These are phyloP conservation scores for Candolleomyces eurysporus DNA, from an alignment of 768 basidiomycete genomes.

Conservation along the genomic window DNA sequence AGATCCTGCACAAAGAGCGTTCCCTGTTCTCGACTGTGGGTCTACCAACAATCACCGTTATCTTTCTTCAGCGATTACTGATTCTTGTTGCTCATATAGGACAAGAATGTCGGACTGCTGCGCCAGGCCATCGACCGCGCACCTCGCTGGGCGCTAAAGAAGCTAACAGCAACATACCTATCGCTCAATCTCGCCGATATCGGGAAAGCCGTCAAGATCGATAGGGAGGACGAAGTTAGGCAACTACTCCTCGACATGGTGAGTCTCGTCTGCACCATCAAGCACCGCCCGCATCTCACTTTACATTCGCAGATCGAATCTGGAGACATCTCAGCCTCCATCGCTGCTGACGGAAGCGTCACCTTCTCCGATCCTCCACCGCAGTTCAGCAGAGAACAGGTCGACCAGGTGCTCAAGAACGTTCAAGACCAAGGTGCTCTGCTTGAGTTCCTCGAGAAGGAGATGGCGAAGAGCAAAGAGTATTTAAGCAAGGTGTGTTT, in stretches of 20 bases:
- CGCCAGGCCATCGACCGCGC: constrained; percentile 64
- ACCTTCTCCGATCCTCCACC: constrained; percentile 67
- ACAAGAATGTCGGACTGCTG: constrained; percentile 72
- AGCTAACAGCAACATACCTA: constrained; percentile 79
- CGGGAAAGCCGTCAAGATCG: constrained; percentile 50
- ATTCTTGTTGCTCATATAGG: constrained; percentile 35
- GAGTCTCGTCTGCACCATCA: neutral
- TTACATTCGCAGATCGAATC: constrained; percentile 55
- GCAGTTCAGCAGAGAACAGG: constrained; percentile 55
- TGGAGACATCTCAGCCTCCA: constrained; percentile 64
- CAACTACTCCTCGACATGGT: constrained; percentile 75
- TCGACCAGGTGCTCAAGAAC: constrained; percentile 55
- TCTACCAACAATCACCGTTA: neutral
- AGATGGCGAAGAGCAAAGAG: constrained; percentile 64
- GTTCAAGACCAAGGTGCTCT: constrained; percentile 53
- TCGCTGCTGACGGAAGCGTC: constrained; percentile 69
- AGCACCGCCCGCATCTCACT: neutral
- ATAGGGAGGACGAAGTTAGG: constrained; percentile 53
- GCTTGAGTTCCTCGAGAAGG: constrained; percentile 50
- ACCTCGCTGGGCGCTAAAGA: constrained; percentile 76
- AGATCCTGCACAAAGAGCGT: constrained; percentile 54
- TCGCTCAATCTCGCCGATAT: constrained; percentile 76
- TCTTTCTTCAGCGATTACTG: neutral
- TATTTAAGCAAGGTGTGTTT: constrained; percentile 61
- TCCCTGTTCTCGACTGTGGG: constrained; percentile 53